A percentile compares a stretch with the other conserved stretches of the same genome.
Evolutionary conservation across 2,329 filamentous ascomycete genomes (phyloP).

Genomic region (Penicillium sp.): DNA sequence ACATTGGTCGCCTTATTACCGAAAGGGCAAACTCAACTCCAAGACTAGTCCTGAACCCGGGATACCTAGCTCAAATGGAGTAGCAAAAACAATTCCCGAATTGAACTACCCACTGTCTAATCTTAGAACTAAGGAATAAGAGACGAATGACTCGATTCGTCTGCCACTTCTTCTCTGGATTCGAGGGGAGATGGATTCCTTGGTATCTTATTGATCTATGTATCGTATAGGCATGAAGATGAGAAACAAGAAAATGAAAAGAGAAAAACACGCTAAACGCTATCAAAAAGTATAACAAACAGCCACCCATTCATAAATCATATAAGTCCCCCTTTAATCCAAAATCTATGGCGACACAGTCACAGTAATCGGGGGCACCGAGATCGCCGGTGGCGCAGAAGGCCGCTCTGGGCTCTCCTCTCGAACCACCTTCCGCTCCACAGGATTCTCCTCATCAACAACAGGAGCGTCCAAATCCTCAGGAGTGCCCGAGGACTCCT

Average conservation of each 20-base stretch:
- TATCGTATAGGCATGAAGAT: too few species aligned
- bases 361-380: constrained; percentile 41
- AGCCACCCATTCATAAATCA: background rate
- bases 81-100: too few species aligned
- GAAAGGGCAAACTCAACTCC: background rate
- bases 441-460: constrained; percentile 8
- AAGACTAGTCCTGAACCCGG: background rate
- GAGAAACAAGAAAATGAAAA: background rate
- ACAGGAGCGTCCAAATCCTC: background rate
- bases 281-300: background rate
- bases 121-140: too few species aligned
- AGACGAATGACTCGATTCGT: background rate
- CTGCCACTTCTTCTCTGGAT: background rate
- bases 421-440: background rate
- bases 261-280: background rate
- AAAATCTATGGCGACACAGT: constrained; percentile 31
- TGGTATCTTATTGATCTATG: background rate
- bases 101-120: too few species aligned
- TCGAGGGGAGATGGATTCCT: background rate
- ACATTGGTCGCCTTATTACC: background rate
- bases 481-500: constrained; percentile 14
- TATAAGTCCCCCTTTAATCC: background rate
- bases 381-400: constrained; percentile 21
- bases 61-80: background rate
- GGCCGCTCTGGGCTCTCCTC: constrained; percentile 20